These are phyloP conservation scores for Mycena chlorophos DNA, from an alignment of 768 basidiomycete genomes.

Conservation along the genomic window DNA sequence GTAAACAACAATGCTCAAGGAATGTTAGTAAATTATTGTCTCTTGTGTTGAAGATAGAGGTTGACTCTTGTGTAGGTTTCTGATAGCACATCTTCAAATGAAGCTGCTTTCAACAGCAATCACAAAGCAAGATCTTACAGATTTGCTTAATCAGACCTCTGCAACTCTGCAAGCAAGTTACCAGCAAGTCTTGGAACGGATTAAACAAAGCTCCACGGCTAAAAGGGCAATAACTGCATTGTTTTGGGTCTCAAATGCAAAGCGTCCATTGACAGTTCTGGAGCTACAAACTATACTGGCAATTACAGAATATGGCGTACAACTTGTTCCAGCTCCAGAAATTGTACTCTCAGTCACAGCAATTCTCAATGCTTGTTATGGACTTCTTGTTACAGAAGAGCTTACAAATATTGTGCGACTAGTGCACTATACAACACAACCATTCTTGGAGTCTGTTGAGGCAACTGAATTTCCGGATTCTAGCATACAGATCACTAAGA, in stretches of 20 bases:
- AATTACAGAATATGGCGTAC: not conserved
- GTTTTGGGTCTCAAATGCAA: constrained; percentile 2
- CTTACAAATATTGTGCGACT: not conserved
- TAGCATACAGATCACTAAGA: not conserved
- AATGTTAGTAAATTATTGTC: not conserved
- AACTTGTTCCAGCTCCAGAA: not conserved
- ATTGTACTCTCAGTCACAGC: not conserved
- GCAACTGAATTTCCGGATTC: not conserved
- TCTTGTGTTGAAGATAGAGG: not conserved
- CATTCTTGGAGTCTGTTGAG: not conserved
- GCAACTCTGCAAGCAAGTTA: not conserved
- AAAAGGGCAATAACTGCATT: not conserved
- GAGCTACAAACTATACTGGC: constrained; percentile 8
- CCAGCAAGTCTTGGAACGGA: not conserved
- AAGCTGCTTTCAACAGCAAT: not conserved
- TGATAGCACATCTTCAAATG: not conserved
- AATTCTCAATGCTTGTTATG: constrained; percentile 1
- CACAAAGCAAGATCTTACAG: not conserved
- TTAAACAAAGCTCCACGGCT: not conserved
- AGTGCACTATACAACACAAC: constrained; percentile 5
- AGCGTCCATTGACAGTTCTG: not conserved
- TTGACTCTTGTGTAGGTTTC: not conserved
- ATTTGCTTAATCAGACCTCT: not conserved
- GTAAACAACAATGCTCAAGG: not conserved
- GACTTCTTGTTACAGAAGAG: not conserved